phyloP scores from a whole-genome alignment of 2,329 filamentous ascomycete genomes.

The Venturia nashicola region DNA sequence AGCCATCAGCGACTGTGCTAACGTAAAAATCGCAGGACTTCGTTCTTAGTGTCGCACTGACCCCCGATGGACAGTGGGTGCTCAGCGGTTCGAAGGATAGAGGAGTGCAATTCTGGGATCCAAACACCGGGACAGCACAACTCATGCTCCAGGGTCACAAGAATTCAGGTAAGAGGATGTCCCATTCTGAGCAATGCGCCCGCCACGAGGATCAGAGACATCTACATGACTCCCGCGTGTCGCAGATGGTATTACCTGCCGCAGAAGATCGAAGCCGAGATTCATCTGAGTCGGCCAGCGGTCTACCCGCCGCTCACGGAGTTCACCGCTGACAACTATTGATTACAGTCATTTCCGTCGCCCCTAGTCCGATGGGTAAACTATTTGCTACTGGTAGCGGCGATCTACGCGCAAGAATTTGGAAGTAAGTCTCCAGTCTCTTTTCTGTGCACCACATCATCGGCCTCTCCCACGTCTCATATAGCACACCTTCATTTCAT shows the following conservation, averaged over 20 bases:
- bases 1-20: background rate
- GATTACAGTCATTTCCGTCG: constrained; percentile 77
- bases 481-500: background rate
- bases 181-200: background rate
- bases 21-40: constrained; percentile 55
- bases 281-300: background rate
- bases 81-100: constrained; percentile 95
- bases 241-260: constrained; percentile 12
- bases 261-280: constrained; percentile 8
- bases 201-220: background rate
- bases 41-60: constrained; percentile 88
- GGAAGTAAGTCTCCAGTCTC: constrained; percentile 52
- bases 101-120: constrained; percentile 98
- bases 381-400: constrained; percentile 94
- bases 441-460: background rate
- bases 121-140: constrained; percentile 81
- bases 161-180: constrained; percentile 58
- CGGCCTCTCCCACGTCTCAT: background rate
- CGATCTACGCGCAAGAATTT: constrained; percentile 95
- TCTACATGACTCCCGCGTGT: background rate
- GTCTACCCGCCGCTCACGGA: background rate
- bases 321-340: constrained; percentile 8
- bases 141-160: constrained; percentile 99
- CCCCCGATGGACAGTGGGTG: constrained; percentile 89
- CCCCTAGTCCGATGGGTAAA: constrained; percentile 75